Conservation (phyloP, 78 protist species). For the Dictyostelium intermedium region DNA sequence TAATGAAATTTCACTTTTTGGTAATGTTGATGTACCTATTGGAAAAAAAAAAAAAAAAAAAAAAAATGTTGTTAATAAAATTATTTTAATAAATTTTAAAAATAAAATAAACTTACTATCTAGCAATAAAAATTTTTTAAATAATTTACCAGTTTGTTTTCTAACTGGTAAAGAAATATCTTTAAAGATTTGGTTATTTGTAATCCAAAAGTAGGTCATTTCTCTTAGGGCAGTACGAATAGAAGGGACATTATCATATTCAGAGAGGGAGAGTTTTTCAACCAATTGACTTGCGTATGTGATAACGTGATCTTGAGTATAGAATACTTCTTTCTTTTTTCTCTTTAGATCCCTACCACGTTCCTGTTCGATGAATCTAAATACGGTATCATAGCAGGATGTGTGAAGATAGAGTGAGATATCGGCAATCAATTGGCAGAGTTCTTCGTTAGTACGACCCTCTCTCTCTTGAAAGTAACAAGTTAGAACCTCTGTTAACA, state of each 20-base stretch:
- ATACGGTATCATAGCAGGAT: conserved; percentile 52
- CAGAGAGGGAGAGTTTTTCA: conserved; percentile 3
- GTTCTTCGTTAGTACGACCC: conserved; percentile 41
- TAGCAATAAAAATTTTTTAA: conserved; percentile 10
- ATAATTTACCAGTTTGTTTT: conserved; percentile 5
- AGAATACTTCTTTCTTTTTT: conserved; percentile 53
- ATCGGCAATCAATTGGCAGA: conserved; percentile 18
- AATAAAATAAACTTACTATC: conserved; percentile 31
- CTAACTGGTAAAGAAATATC: neutral
- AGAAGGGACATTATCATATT: conserved; percentile 34
- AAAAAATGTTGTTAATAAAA: neutral
- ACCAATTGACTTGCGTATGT: conserved; percentile 25
- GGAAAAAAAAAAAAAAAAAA: neutral
- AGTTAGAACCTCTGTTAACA: conserved; percentile 33
- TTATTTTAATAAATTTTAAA: neutral
- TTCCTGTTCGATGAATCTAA: conserved; percentile 51
- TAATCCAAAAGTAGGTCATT: conserved; percentile 70
- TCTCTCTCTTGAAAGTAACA: conserved; percentile 62
- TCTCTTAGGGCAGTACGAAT: conserved; percentile 49
- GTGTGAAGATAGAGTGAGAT: conserved; percentile 24
- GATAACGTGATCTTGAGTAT: conserved; percentile 63
- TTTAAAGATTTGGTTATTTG: conserved; percentile 18
- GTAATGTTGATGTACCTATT: conserved; percentile 32
- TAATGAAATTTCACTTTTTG: conserved; percentile 68
- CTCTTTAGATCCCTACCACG: conserved; percentile 44